Evolutionary conservation across 805 yeast species (phyloP), one percentile per base, ranked within the genome.

Genomic region (Myxozyma kluyveri): DNA sequence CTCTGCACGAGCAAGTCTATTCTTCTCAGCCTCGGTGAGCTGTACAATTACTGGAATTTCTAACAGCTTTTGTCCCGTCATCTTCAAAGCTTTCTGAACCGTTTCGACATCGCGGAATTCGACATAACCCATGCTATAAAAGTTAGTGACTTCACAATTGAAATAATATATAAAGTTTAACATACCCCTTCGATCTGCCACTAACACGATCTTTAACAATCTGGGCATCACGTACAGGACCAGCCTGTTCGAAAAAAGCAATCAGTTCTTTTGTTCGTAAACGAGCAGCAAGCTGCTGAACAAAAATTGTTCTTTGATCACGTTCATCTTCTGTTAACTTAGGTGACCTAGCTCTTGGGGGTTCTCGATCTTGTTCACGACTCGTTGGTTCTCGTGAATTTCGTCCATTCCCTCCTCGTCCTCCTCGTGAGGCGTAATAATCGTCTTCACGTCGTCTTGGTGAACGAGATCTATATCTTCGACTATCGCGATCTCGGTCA

Each of bases 41-140:
- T 66, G 64, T 4, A 64, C 70, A 45, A 66, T 60, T 14, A 67
- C 61, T 3, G 71, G 70, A 32, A 69, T 66, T 12, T 70, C 72
- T 21, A 67, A 51, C 4, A 68, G 60, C 42, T 52, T 57, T 42
- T 64, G 60, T 22, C 71, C 72, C 17, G 71, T 65, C 60, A 69
- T 52, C 17, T 48, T 56, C 19, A 68, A 47, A 3, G 71, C 72
- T 27, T 56, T 55, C 21, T 59, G 50, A 2, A 68, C 69, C n/a
- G 65, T 43, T 22, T 64, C 69, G 14, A 48, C 45, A 40, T 63
- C 50, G 14, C 57, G 51, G 45, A 68, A 69, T 45, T 68, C 72
- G 22, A 68, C 72, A 54, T 64, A 68, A 19, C 67, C 72, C 21
- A 69, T 66, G 7, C 63, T 60, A 42, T 7, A 38, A 4, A 9